Percentiles rank a stretch among this genome's conserved stretches.
Conservation (phyloP, 441 rosid genomes). For the Populus hybrid region DNA sequence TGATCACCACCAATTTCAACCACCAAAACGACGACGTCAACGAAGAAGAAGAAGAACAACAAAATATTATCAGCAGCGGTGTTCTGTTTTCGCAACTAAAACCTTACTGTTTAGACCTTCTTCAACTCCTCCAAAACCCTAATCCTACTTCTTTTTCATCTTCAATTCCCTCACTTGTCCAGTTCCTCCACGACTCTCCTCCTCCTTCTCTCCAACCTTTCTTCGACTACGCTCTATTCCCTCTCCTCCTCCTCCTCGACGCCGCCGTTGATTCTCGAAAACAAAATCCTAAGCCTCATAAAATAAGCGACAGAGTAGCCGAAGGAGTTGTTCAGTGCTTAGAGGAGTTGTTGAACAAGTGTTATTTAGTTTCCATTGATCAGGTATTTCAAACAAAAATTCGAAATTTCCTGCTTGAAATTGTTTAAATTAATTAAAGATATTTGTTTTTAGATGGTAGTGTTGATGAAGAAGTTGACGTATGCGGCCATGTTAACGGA, state of each 20-base stretch:
- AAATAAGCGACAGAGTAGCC: conserved; percentile 75
- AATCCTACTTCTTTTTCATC: conserved; percentile 40
- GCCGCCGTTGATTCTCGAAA: conserved; percentile 64
- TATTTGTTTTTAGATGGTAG: conserved; percentile 56
- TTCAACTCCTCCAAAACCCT: conserved; percentile 64
- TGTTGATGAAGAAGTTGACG: conserved; percentile 73
- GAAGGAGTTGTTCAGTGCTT: conserved; percentile 77
- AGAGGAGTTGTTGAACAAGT: conserved; percentile 79
- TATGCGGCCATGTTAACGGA: conserved; percentile 73
- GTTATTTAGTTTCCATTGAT: conserved; percentile 58
- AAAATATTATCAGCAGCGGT: conserved; percentile 20
- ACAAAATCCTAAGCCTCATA: conserved; percentile 26
- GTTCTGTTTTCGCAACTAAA: conserved; percentile 44
- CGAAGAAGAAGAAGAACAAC: conserved; percentile 26
- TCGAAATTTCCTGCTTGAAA: background rate
- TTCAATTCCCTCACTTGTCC: conserved; percentile 47
- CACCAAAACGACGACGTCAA: background rate
- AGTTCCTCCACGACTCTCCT: conserved; percentile 48
- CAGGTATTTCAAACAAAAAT: conserved; percentile 49
- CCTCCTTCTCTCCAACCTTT: conserved; percentile 59
- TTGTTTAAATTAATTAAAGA: background rate
- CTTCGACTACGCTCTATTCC: conserved; percentile 81
- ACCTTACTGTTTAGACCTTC: conserved; percentile 60
- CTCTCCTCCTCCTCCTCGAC: conserved; percentile 82
- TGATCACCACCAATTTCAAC: background rate